These are phyloP conservation scores for Pyrenophora seminiperda DNA, from an alignment of 2,329 filamentous ascomycete species.

Conservation along the genomic window DNA sequence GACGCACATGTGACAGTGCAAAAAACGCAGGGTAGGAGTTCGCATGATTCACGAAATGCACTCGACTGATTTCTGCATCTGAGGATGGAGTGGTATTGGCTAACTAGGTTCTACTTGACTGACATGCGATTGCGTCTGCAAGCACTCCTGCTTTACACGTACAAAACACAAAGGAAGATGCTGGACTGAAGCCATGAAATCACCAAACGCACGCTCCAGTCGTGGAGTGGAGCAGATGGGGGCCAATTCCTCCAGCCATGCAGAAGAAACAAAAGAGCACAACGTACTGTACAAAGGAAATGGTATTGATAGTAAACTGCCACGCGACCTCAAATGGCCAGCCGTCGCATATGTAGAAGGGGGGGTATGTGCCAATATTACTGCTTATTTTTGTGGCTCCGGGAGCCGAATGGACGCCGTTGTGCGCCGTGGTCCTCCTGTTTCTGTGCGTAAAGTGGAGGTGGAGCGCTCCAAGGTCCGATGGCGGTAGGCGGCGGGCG, in stretches of 20 bases:
- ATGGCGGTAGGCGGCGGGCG: slow-evolving; percentile 3
- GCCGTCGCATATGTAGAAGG: slow-evolving; percentile 19
- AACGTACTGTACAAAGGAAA: slow-evolving; percentile 44
- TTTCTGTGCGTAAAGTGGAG: slow-evolving; percentile 14
- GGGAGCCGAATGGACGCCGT: slow-evolving; percentile 15
- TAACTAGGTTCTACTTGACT: slow-evolving; percentile 9
- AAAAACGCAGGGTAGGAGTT: neutral
- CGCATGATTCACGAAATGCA: neutral
- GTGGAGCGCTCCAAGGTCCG: slow-evolving; percentile 3
- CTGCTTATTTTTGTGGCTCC: slow-evolving; percentile 28
- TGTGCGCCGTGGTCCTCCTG: slow-evolving; percentile 13
- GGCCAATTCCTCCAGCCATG: slow-evolving; percentile 36
- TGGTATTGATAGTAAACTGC: slow-evolving; percentile 27
- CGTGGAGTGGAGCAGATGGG: slow-evolving; percentile 12
- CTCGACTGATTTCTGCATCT: neutral
- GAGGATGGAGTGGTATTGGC: slow-evolving; percentile 16
- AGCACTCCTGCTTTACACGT: slow-evolving; percentile 5
- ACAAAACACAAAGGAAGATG: slow-evolving; percentile 12
- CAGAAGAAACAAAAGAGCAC: slow-evolving; percentile 26
- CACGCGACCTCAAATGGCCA: slow-evolving; percentile 8
- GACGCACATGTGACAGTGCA: slow-evolving; percentile 6
- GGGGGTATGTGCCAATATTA: slow-evolving; percentile 41
- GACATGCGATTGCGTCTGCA: slow-evolving; percentile 7
- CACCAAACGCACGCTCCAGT: slow-evolving; percentile 29
- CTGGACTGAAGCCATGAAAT: slow-evolving; percentile 4